These are phyloP conservation scores for Turnera subulata DNA, from an alignment of 345 rosid species.

Conservation along the genomic window DNA sequence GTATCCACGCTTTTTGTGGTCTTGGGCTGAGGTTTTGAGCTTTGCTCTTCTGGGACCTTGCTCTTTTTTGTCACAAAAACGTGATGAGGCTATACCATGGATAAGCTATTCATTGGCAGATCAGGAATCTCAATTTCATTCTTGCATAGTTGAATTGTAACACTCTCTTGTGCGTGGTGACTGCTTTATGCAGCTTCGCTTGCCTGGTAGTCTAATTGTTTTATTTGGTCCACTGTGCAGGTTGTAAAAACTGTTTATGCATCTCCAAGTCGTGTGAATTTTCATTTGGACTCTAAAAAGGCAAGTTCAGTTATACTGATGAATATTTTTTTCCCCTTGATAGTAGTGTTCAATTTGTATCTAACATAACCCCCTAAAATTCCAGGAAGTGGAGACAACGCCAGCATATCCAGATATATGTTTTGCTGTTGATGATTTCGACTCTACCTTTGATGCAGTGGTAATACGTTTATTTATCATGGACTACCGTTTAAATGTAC, in stretches of 20 bases:
- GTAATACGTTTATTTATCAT: constrained; percentile 24
- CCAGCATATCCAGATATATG: constrained; percentile 97
- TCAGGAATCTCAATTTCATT: no score
- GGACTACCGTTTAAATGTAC: no score
- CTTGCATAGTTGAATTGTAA: no score
- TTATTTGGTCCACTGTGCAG: constrained; percentile 42
- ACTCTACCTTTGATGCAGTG: constrained; percentile 97
- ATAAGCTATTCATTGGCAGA: no score
- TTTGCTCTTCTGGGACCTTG: no score
- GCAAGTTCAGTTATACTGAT: constrained; percentile 33
- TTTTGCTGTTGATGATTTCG: constrained; percentile 94
- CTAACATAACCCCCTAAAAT: constrained; percentile 26
- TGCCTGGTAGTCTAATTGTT: constrained; percentile 14
- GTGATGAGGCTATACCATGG: no score
- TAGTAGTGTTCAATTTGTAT: constrained; percentile 14
- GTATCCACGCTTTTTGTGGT: no score
- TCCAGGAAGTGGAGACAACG: constrained; percentile 84
- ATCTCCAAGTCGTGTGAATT: constrained; percentile 91
- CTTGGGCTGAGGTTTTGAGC: no score
- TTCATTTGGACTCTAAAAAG: constrained; percentile 91
- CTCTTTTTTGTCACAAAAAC: no score
- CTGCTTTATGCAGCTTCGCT: background rate
- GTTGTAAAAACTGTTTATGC: constrained; percentile 96
- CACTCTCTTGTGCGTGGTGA: no score
- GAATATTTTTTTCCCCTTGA: constrained; percentile 1